Conservation (phyloP, 345 rosid species). For the Rhodamnia rubescens region DNA sequence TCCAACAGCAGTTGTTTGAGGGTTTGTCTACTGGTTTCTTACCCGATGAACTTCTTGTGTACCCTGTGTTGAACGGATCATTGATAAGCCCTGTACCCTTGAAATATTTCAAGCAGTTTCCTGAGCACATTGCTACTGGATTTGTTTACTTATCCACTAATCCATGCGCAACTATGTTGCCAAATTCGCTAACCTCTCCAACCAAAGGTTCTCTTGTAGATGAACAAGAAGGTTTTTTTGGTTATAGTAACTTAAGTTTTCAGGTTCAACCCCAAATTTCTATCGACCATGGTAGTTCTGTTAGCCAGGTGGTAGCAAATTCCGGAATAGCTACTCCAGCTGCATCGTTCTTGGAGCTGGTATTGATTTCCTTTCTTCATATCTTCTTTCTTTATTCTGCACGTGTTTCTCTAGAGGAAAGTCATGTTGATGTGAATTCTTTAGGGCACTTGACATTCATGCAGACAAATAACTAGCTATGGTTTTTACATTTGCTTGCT, state of each 20-base stretch:
- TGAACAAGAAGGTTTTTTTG: slow-evolving; percentile 14
- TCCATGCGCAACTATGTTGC: slow-evolving; percentile 11
- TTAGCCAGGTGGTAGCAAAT: slow-evolving; percentile 15
- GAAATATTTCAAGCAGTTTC: slow-evolving; percentile 78
- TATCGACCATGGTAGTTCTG: slow-evolving; percentile 8
- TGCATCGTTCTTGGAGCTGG: slow-evolving; percentile 31
- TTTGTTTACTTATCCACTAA: slow-evolving; percentile 44
- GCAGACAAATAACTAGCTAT: neutral
- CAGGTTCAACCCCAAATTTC: slow-evolving; percentile 19
- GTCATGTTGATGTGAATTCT: neutral
- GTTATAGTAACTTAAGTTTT: slow-evolving; percentile 8
- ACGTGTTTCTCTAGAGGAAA: neutral
- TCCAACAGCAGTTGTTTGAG: slow-evolving; percentile 71
- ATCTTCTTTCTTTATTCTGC: neutral
- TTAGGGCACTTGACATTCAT: neutral
- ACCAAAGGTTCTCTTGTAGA: slow-evolving; percentile 6
- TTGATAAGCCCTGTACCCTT: slow-evolving; percentile 58
- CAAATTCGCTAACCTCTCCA: slow-evolving; percentile 8
- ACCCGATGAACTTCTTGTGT: slow-evolving; percentile 79
- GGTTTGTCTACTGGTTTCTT: slow-evolving; percentile 78
- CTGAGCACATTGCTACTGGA: slow-evolving; percentile 78
- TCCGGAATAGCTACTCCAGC: slow-evolving; percentile 11
- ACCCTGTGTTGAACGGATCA: slow-evolving; percentile 58
- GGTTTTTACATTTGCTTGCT: neutral
- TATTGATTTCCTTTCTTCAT: slow-evolving; percentile 15